phyloP scores from a whole-genome alignment of 495 filamentous ascomycete genomes.

The Xylaria palmicola region DNA sequence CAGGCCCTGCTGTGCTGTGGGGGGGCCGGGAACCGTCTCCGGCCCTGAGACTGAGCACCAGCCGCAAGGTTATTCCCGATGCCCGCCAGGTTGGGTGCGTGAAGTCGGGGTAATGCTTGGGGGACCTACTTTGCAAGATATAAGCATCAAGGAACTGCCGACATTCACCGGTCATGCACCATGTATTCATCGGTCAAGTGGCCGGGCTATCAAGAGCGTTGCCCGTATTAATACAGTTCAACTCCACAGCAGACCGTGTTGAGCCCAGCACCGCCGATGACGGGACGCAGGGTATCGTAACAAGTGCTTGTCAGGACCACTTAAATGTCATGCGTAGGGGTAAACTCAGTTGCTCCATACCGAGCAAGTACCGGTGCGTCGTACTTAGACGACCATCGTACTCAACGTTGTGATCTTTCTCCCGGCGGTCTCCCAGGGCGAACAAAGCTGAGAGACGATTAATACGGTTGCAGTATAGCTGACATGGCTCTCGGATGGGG shows the following conservation, averaged over 20 bases:
- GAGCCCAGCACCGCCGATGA: not conserved
- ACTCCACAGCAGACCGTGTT: not conserved
- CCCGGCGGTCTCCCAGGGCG: not conserved
- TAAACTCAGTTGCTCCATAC: slow-evolving; percentile 4
- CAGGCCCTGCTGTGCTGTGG: no score
- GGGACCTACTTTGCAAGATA: no score
- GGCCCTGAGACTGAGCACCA: no score
- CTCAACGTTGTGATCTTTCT: not conserved
- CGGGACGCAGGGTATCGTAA: not conserved
- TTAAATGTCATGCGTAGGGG: not conserved
- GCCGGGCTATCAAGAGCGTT: not conserved
- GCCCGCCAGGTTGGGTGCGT: no score
- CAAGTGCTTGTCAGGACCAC: not conserved
- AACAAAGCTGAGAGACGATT: not conserved
- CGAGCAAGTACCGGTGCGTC: not conserved
- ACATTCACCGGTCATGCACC: no score
- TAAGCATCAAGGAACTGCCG: no score
- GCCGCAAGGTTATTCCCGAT: no score
- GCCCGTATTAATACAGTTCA: not conserved
- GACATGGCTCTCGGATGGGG: not conserved
- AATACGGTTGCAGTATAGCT: not conserved
- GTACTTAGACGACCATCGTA: not conserved
- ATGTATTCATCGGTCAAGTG: no score
- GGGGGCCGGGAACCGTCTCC: no score
- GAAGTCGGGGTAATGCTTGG: no score